Base-by-base conservation (phyloP, 2,329 filamentous ascomycete genomes). In the Phialophora verrucosa region DNA sequence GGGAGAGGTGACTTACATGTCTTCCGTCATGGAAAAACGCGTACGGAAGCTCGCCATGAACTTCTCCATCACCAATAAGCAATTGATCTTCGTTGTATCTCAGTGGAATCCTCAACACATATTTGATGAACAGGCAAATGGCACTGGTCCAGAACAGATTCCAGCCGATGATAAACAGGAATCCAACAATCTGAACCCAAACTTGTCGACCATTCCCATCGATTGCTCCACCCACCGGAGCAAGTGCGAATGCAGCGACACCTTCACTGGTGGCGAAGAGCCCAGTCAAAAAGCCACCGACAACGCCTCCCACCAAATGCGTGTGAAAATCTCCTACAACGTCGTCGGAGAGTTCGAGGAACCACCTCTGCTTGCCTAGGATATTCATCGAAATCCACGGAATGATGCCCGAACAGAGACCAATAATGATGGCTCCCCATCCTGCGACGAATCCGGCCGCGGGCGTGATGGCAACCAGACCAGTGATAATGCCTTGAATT, bases 201-300 rank as follows among this genome's bases (percentile, higher is more conserved):
- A 85, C 77, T 73, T 84, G 83, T 35, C 74, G 78, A 4, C 82
- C 82, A 70, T 84, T 83, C 3, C 82, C 81, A n/a, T 79, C 81
- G 49, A 83, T 81, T 2, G 83, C 83, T 23, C 83, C 83, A 11
- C 83, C 83, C 0, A 75, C 75, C 59, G 80, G 81, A 2, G 78
- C 77, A 38, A 81, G 67, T 23, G 77, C 81, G 66, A 84, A 84
- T 0, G 82, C 81, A 0, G 78, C 79, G 59, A 76, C 80, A 17
- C 83, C 83, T 58, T 82, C 79, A 72, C 89, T 84, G 29, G 87
- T 87, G 85, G 87, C 89, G 2, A 87, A 87, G 2, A 89, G 73
- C 65, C 87, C 87, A 74, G 88, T 86, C 55, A 89, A 79, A 62
- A 87, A 78, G 77, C 88, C 86, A 35, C 82, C 79, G 2, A 81